These are phyloP conservation scores for Ambrosia artemisiifolia DNA, from an alignment of 129 eudicot species.

Conservation along the genomic window DNA sequence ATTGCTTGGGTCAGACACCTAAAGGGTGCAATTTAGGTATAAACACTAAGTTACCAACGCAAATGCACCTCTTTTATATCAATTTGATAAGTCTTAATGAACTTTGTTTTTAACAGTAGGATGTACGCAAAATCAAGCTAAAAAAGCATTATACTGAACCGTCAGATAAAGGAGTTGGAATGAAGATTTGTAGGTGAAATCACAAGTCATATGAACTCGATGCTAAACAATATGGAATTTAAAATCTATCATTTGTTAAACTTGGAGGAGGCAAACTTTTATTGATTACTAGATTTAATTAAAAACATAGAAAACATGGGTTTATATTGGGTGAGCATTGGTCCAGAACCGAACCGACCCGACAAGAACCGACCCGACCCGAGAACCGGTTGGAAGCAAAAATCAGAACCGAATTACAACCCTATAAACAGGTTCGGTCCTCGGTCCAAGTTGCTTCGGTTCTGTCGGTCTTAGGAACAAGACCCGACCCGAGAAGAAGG, in stretches of 20 bases:
- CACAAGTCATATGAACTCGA: neutral
- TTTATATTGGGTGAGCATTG: no score
- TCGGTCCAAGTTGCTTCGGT: no score
- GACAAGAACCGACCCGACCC: no score
- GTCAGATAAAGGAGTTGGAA: neutral
- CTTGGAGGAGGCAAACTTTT: no score
- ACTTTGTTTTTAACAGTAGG: neutral
- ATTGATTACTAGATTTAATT: no score
- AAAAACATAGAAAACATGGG: no score
- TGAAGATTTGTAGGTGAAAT: neutral
- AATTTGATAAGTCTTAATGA: neutral
- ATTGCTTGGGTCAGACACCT: neutral
- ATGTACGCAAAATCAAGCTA: neutral
- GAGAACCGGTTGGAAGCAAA: no score
- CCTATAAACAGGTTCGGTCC: no score
- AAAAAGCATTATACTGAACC: neutral
- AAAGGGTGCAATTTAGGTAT: neutral
- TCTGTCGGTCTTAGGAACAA: no score
- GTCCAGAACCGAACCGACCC: no score
- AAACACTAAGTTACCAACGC: neutral
- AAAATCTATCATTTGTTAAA: neutral
- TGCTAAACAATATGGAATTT: neutral
- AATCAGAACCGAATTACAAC: no score
- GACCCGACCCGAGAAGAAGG: no score
- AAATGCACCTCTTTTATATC: neutral